A percentile compares a stretch with the other conserved stretches of the same genome.
These are phyloP conservation scores for Garcia nutans DNA, from an alignment of 345 rosid genomes.

Conservation along the genomic window DNA sequence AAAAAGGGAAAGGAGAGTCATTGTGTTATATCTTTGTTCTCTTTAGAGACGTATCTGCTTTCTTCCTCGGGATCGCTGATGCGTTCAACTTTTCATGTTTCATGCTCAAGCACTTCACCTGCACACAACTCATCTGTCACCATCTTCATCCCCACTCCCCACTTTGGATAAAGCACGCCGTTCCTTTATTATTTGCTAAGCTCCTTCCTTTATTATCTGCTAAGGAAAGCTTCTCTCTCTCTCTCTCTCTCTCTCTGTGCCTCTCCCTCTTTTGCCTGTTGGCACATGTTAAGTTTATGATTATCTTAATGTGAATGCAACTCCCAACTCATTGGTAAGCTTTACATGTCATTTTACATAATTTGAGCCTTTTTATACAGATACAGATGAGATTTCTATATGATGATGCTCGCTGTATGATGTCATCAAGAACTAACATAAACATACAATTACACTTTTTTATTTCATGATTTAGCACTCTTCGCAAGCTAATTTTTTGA, in stretches of 20 bases:
- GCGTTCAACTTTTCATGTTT: constrained; percentile 31
- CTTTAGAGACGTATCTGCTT: constrained; percentile 18
- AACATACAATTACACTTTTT: too few relatives aligned
- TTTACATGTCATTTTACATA: constrained; percentile 1
- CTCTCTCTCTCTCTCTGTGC: neutral
- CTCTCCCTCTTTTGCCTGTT: neutral
- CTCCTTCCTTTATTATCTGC: constrained; percentile 11
- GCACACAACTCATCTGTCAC: constrained; percentile 2
- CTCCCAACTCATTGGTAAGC: neutral
- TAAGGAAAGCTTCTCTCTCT: neutral
- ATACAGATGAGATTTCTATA: neutral
- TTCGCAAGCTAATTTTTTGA: too few relatives aligned
- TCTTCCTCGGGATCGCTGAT: constrained; percentile 42
- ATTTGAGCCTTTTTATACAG: neutral
- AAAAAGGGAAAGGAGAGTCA: neutral
- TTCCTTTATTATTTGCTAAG: constrained; percentile 3
- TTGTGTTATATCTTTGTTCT: constrained; percentile 1
- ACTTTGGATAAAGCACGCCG: constrained; percentile 10
- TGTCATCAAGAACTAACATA: neutral
- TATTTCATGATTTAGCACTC: too few relatives aligned
- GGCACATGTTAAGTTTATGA: neutral
- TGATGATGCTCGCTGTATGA: neutral
- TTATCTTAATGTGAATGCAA: constrained; percentile 14
- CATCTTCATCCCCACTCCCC: neutral
- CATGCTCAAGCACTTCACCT: constrained; percentile 17